phyloP scores from a whole-genome alignment of 2,329 filamentous ascomycete genomes.

The Pseudopithomyces chartarum region DNA sequence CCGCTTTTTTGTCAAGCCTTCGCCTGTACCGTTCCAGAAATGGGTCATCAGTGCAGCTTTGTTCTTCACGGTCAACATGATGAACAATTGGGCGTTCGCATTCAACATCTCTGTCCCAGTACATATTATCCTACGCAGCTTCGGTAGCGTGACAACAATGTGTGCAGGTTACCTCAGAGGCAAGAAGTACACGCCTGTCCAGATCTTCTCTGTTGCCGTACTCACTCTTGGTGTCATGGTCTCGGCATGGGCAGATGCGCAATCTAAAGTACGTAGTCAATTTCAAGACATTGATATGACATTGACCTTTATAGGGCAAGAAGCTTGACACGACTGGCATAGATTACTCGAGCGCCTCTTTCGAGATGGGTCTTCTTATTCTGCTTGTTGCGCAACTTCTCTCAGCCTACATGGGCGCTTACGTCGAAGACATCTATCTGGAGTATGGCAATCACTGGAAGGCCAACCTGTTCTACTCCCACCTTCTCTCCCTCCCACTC shows the following conservation, averaged over 20 bases:
- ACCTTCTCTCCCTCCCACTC: slow-evolving; percentile 74
- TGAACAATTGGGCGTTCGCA: slow-evolving; percentile 98
- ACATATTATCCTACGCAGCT: slow-evolving; percentile 94
- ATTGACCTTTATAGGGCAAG: slow-evolving; percentile 46
- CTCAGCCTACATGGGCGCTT: slow-evolving; percentile 92
- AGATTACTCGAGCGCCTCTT: slow-evolving; percentile 51
- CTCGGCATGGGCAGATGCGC: slow-evolving; percentile 87
- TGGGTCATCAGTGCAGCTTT: slow-evolving; percentile 89
- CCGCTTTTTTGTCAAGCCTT: slow-evolving; percentile 74
- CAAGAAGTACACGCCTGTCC: slow-evolving; percentile 79
- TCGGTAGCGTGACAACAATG: slow-evolving; percentile 95
- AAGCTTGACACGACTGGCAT: slow-evolving; percentile 49
- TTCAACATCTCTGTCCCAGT: slow-evolving; percentile 96
- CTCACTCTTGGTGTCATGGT: slow-evolving; percentile 85
- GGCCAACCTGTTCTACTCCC: slow-evolving; percentile 95
- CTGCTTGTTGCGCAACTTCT: slow-evolving; percentile 87
- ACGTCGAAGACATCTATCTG: slow-evolving; percentile 88
- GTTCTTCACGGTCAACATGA: slow-evolving; percentile 90
- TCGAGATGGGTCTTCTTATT: slow-evolving; percentile 75
- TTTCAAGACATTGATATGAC: neutral
- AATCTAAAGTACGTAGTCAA: slow-evolving; percentile 69
- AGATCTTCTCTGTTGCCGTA: slow-evolving; percentile 79
- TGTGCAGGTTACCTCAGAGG: slow-evolving; percentile 84
- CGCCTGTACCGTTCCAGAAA: slow-evolving; percentile 79
- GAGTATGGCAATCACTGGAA: slow-evolving; percentile 89